Base-by-base conservation (phyloP, 2,329 filamentous ascomycete genomes). In the Escovopsis sp. region DNA sequence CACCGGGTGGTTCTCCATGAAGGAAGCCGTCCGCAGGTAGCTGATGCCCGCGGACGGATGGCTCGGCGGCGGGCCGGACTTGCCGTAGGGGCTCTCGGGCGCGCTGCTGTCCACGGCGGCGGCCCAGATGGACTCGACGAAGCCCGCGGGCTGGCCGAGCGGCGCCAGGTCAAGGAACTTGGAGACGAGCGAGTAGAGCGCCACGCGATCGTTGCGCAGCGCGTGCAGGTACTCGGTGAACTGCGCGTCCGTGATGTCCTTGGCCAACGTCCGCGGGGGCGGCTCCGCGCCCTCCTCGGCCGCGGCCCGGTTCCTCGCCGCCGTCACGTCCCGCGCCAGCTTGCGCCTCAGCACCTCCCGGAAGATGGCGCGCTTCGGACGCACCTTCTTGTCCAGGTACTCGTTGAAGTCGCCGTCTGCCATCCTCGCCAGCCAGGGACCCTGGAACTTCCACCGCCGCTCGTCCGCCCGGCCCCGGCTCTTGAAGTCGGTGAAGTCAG, bases 381-480 rank as follows among this genome's bases (percentile, higher is more conserved):
- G 66, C 34, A 82, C 72, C 16, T 63, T 60, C 50, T 66, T 74
- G 39, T 63, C 55, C 11, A 82, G 44, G 51, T 74, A 82, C 25
- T 57, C 53, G 24, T 68, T 59, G 52, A 83, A 81, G 12, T 75
- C 66, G 14, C 76, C 76, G 46, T 77, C 67, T 5, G 66, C 70
- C 64, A 79, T 68, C 35, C 72, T 72, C 30, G 75, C 76, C 30
- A 82, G 64, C 76, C 76, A 82, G 3, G 79, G 79, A 1, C 79
- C 79, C 24, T 62, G 60, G 48, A 80, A 82, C 54, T 76, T 81
- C 79, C 79, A 83, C 47, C 77, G 67, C 49, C 64, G 65, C 46
- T 69, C 67, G 39, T 63, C 59, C 31, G 56, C 51, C 34, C 61
- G 52, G 43, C 56, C 55, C 13, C 53, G 45, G 20, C 20, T 5